phyloP scores from a whole-genome alignment of 2,329 filamentous ascomycete species.

The Myotisia sp. region DNA sequence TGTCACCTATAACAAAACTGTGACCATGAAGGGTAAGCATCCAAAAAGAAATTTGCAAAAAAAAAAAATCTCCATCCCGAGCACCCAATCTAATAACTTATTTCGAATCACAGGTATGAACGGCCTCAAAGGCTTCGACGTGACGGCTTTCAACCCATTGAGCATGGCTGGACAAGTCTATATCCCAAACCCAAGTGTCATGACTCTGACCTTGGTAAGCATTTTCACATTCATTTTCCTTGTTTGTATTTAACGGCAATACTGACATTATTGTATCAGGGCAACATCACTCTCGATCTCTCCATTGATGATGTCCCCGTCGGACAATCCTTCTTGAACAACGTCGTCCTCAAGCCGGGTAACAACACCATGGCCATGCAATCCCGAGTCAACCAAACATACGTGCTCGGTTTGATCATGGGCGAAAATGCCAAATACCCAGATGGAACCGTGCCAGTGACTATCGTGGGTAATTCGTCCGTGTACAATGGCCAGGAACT shows the following conservation, averaged over 20 bases:
- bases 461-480: conserved; percentile 37
- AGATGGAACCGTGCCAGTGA: conserved; percentile 37
- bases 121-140: conserved; percentile 37
- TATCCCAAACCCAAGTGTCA: conserved; percentile 47
- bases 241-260: not conserved
- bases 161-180: conserved; percentile 41
- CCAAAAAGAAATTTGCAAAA: not conserved
- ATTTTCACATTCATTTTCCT: not conserved
- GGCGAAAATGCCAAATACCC: conserved; percentile 24
- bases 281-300: conserved; percentile 44
- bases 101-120: conserved; percentile 39
- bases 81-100: not conserved
- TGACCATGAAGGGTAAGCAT: conserved; percentile 41
- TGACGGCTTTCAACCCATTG: conserved; percentile 36
- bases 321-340: conserved; percentile 36
- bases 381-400: conserved; percentile 33
- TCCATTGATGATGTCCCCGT: conserved; percentile 34
- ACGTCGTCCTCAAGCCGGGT: conserved; percentile 42
- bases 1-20: conserved; percentile 42
- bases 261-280: conserved; percentile 19
- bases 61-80: not conserved
- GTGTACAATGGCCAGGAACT: conserved; percentile 37
- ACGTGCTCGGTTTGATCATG: conserved; percentile 19
- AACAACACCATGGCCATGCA: conserved; percentile 39
- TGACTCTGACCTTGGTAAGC: conserved; percentile 39